Percentiles rank a stretch among this genome's conserved stretches.
phyloP scores from a whole-genome alignment of 306 rosid genomes.

The Prunus campanulata region DNA sequence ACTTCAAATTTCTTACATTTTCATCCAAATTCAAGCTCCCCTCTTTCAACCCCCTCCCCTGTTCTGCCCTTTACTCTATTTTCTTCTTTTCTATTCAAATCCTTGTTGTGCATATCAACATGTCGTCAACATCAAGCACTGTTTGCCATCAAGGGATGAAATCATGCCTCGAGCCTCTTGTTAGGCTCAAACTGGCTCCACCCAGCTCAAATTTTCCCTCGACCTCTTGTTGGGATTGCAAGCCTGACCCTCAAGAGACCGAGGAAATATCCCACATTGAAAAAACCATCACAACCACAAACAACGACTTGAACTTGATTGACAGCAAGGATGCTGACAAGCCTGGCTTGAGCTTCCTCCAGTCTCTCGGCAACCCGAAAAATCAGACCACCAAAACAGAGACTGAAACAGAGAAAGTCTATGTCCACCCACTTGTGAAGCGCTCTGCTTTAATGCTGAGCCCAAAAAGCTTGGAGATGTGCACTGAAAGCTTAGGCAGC shows the following conservation, averaged over 20 bases:
- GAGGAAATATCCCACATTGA: neutral
- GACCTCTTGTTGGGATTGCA: neutral
- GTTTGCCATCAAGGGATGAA: constrained; percentile 46
- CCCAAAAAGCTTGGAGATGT: constrained; percentile 62
- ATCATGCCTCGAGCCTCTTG: constrained; percentile 48
- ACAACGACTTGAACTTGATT: neutral
- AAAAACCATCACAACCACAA: neutral
- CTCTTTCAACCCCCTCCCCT: constrained; percentile 20
- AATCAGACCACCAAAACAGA: constrained; percentile 22
- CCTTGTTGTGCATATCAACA: neutral
- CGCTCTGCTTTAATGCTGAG: constrained; percentile 45
- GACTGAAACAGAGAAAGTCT: constrained; percentile 25
- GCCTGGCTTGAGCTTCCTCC: constrained; percentile 46
- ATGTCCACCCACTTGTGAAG: constrained; percentile 54
- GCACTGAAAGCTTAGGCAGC: constrained; percentile 73
- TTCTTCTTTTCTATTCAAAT: neutral
- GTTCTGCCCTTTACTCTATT: constrained; percentile 17
- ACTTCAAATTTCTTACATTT: neutral
- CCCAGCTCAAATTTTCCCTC: constrained; percentile 15
- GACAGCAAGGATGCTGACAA: neutral
- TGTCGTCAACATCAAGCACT: constrained; percentile 44
- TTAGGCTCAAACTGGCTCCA: constrained; percentile 50
- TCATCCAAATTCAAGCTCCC: constrained; percentile 12
- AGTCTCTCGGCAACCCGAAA: constrained; percentile 31
- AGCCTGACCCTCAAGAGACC: neutral